Conservation (phyloP, 192 early-diverging fungal species). For the Borealophlyctis nickersoniae region DNA sequence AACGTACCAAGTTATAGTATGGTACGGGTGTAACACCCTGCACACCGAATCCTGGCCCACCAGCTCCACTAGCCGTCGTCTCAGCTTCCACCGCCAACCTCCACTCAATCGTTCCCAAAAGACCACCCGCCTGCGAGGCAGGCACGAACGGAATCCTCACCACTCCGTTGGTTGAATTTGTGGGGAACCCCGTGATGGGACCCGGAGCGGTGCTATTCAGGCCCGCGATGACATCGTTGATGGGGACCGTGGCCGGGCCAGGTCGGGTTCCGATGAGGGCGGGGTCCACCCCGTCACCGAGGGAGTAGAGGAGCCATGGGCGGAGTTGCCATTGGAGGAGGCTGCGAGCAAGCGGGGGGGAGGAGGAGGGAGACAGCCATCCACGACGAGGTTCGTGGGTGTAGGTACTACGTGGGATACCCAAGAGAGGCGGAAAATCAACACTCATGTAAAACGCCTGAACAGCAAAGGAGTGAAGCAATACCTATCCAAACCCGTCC, state of each 20-base stretch:
- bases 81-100: slow-evolving; percentile 27
- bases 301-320: slow-evolving; percentile 30
- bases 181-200: slow-evolving; percentile 14
- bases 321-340: slow-evolving; percentile 30
- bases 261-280: slow-evolving; percentile 32
- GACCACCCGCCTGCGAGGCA: slow-evolving; percentile 9
- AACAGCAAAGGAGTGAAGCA: too few relatives aligned
- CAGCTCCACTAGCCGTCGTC: slow-evolving; percentile 2
- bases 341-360: background rate
- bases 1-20: background rate
- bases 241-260: slow-evolving; percentile 24
- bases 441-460: too few relatives aligned
- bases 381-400: slow-evolving; percentile 14
- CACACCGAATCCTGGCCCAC: too few relatives aligned
- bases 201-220: background rate
- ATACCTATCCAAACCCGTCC: slow-evolving; percentile 1
- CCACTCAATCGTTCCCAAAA: slow-evolving; percentile 26
- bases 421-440: too few relatives aligned
- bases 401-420: slow-evolving; percentile 22
- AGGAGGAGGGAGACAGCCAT: slow-evolving; percentile 3
- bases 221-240: slow-evolving; percentile 18
- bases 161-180: background rate
- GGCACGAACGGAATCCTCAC: slow-evolving; percentile 27
- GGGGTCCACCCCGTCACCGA: slow-evolving; percentile 29
- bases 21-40: background rate